Evolutionary conservation across 805 yeast genomes (phyloP), one percentile per base, ranked within the genome.

Genomic region (Zygoascus flipseniorum): DNA sequence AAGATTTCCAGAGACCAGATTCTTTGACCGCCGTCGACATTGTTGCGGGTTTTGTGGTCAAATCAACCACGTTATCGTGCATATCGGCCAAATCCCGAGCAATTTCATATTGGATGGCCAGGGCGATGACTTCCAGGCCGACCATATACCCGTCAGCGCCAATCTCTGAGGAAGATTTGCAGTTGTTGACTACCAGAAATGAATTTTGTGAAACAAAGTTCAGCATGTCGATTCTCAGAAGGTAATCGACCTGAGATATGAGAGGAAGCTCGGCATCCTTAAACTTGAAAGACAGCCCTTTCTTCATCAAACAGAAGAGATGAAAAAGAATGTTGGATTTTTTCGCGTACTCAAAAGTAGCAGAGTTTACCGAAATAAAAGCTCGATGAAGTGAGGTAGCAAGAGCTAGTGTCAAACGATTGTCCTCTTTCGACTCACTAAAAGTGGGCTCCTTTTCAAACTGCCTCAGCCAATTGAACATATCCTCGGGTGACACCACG

Each of bases 221-320:
- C 8, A 43, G 41, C 52, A 52, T 49, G 11, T 46, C 48, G 16
- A 31, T 10, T 6, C 55, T 20, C 11, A 45, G 41, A n/a, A 52
- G 31, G 28, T 18, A 39, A 8, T 23, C 47, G 5, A 43, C 48
- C 23, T 52, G 47, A 23, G 52, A 35, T n/a, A 42, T 31, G 16
- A 20, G 31, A 41, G 52, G 52, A 26, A 52, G 28, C 13, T 16
- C 39, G 13, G 39, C 39, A 13, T 35, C 39, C 4, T 35, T 3
- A n/a, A 35, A 35, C 39, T 35, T 35, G 16, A 35, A 11, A 5
- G 16, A 13, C 16, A 35, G 8, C 39, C 39, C 39, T 10, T 35
- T 35, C 8, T 8, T 35, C 39, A 35, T 5, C 8, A 35, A n/a
- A 35, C 9, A 35, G 16, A 35, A 35, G 13, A 35, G 39, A 35